Evolutionary conservation across 2,329 filamentous ascomycete species (phyloP), one percentile per base, ranked within the genome.

Genomic region (Pseudocercospora macadamiae): DNA sequence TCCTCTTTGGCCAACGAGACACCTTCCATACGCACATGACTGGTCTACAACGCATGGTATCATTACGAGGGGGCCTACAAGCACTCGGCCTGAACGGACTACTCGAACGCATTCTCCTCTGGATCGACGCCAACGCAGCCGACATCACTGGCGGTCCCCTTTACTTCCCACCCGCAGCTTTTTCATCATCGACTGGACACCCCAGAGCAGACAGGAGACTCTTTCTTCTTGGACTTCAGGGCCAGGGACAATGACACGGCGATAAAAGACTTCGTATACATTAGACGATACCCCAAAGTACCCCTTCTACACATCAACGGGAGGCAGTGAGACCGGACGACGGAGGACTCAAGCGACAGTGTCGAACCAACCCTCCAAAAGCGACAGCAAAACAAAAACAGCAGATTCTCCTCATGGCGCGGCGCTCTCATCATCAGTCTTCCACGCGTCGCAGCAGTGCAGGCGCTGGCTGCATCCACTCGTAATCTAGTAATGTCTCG

Each of bases 11-110:
- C 19, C 73, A 75, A 18, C 64, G 73, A 18, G 66, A 71, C 3
- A 72, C 74, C 12, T 82, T 79, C 59, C 68, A 74, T 51, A 75
- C 76, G 3, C 80, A 83, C 70, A 82, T 83, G 80, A 69, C 70
- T 1, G 80, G 76, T 3, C 69, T 82, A 23, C 61, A 66, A 34
- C 70, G 73, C 16, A 78, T 81, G 69, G 70, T 83, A 9, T 70
- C 69, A 16, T 60, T 80, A 39, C 74, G 80, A 16, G 80, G 80
- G 3, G 80, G 81, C 2, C 64, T 83, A 10, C 52, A 65, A 2
- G 66, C 68, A 2, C 70, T 82, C 1, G 79, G 79, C 0, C 66
- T 82, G 14, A 71, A 76, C 37, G 80, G 80, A 1, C 64, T 83
- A 19, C 71, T 83, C 19, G 73, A 77, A 9, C 71, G 78, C 6